phyloP scores from a whole-genome alignment of 2,329 filamentous ascomycete species.

The Camillea tinctor region DNA sequence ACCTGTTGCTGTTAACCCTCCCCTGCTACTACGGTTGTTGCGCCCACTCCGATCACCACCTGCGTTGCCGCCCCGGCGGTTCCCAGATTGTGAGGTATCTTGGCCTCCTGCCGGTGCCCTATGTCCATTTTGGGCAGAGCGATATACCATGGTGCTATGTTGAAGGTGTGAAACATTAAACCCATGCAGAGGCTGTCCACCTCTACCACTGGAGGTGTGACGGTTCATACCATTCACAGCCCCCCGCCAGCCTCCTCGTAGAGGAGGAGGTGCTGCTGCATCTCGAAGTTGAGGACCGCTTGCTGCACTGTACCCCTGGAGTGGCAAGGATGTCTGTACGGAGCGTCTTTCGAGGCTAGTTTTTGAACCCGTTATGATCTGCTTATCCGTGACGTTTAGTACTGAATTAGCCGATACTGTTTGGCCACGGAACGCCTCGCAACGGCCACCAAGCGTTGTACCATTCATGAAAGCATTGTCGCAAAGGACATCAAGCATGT shows the following conservation, averaged over 20 bases:
- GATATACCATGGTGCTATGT: conserved; percentile 54
- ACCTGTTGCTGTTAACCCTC: conserved; percentile 15
- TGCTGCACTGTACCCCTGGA: conserved; percentile 21
- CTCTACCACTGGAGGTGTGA: conserved; percentile 38
- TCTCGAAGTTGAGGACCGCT: conserved; percentile 62
- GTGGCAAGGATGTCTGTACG: conserved; percentile 41
- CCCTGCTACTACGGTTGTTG: conserved; percentile 19
- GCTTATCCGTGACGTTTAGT: conserved; percentile 79
- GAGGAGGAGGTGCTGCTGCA: conserved; percentile 52
- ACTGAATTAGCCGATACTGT: conserved; percentile 87
- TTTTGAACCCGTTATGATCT: conserved; percentile 71
- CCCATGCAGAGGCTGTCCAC: conserved; percentile 25
- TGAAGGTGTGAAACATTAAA: conserved; percentile 43
- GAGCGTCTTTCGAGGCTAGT: conserved; percentile 54
- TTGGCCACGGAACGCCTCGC: conserved; percentile 89
- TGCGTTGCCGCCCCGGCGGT: conserved; percentile 24
- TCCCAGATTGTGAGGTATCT: conserved; percentile 23
- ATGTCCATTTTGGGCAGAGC: conserved; percentile 34
- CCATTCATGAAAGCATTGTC: conserved; percentile 97
- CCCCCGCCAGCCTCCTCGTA: conserved; percentile 58
- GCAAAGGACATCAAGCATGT: conserved; percentile 88
- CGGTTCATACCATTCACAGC: conserved; percentile 48
- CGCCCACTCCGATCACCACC: conserved; percentile 16
- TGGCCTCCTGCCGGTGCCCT: conserved; percentile 8
- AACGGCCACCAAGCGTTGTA: conserved; percentile 84